These are phyloP conservation scores for Hymenoscyphus scutula DNA, from an alignment of 2,329 filamentous ascomycete genomes.

Conservation along the genomic window DNA sequence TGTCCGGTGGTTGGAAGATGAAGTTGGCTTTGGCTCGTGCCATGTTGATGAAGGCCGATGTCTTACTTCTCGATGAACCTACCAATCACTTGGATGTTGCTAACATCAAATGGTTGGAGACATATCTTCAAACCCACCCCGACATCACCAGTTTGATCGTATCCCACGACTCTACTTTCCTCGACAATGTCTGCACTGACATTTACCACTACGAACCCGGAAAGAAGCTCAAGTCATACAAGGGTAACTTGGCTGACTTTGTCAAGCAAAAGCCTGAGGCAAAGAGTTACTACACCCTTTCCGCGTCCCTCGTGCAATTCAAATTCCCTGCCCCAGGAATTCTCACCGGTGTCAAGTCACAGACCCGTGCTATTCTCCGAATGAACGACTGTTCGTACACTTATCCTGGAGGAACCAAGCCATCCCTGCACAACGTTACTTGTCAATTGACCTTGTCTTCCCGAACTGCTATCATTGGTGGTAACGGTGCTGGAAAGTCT, in stretches of 20 bases:
- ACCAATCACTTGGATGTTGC: conserved; percentile 97
- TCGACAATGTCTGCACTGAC: conserved; percentile 96
- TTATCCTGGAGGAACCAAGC: conserved; percentile 88
- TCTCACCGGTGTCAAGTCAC: conserved; percentile 89
- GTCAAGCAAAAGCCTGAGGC: conserved; percentile 89
- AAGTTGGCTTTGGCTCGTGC: conserved; percentile 94
- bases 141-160: conserved; percentile 98
- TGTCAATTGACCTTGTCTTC: conserved; percentile 86
- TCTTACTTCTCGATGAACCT: conserved; percentile 94
- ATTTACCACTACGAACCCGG: conserved; percentile 96
- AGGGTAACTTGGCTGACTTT: conserved; percentile 78
- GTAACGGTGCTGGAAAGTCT: conserved; percentile 97
- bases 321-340: conserved; percentile 98
- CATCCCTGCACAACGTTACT: conserved; percentile 83
- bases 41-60: conserved; percentile 96
- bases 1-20: conserved; percentile 99
- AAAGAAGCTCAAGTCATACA: conserved; percentile 90
- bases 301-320: conserved; percentile 85
- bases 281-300: conserved; percentile 97
- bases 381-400: conserved; percentile 90
- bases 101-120: conserved; percentile 94
- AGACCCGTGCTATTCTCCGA: conserved; percentile 88
- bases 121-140: conserved; percentile 92
- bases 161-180: conserved; percentile 95
- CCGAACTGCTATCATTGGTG: conserved; percentile 91